These are phyloP conservation scores for Globisporangium orthogonon DNA, from an alignment of 352 stramenopile genomes.

Conservation along the genomic window DNA sequence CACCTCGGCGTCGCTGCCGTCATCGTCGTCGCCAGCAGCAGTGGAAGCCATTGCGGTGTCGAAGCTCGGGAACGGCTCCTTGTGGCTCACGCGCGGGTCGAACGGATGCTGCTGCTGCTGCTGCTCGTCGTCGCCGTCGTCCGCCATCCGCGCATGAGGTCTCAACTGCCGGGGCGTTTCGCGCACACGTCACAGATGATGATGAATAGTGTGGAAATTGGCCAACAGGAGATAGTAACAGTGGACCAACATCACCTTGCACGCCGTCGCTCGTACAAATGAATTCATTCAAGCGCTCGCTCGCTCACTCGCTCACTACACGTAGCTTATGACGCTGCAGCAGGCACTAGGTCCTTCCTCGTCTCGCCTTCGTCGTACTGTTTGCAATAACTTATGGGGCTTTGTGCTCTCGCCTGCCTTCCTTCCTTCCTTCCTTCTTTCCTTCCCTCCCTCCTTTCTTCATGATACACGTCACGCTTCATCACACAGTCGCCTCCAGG, in stretches of 20 bases:
- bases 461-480: background rate
- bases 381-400: background rate
- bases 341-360: no score
- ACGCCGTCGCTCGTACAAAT: no score
- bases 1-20: background rate
- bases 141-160: background rate
- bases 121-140: background rate
- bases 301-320: no score
- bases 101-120: constrained; percentile 19
- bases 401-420: background rate
- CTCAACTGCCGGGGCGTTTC: no score
- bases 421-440: background rate
- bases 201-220: no score
- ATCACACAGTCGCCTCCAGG: no score
- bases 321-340: no score
- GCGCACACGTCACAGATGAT: background rate
- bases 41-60: constrained; percentile 25
- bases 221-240: no score
- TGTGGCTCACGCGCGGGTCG: constrained; percentile 24
- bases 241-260: no score
- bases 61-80: constrained; percentile 47
- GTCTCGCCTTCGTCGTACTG: background rate
- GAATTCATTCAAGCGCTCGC: no score
- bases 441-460: no score
- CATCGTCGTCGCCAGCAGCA: background rate